Base-by-base conservation (phyloP, 139 green algal species). In the Trebouxia sp. region DNA sequence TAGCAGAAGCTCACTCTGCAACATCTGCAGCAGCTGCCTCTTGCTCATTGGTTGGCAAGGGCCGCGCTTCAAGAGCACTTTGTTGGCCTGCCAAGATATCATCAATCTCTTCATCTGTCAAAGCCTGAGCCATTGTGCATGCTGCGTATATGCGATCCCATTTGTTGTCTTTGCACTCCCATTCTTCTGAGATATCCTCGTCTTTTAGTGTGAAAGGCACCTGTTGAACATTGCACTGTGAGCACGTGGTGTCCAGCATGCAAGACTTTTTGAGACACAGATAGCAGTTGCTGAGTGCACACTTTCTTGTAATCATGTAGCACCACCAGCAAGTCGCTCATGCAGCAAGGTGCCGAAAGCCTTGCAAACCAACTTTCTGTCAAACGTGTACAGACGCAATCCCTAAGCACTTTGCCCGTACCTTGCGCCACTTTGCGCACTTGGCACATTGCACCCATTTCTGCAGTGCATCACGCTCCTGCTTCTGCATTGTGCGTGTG, bases 371-470 rank as follows among this genome's bases (percentile, higher is more conserved):
- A 58, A 22, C 20, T 22, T 22, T 28, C 2, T 3, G 50, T 58
- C 20, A 28, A 28, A n/a, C 9, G 7, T 30, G 8, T 39, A 17
- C 24, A 15, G 11, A 17, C 32, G 28, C 65, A 39, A 32, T n/a
- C 7, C 30, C 17, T 20, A 10, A 28, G 67, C 28, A 26, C 50
- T 20, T 28, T 12, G 14, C 6, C 7, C 81, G 14, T 55, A 94
- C 92, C 89, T 94, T 93, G 38, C 93, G 88, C 93, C 93, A 97
- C 80, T 94, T 94, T 62, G 87, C 85, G 80, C 93, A 97, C 26
- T 75, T 82, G 65, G 66, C 84, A 84, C 93, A 97, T 70, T 97
- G 93, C 12, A 97, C 91, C 93, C 93, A 97, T 83, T 97, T 97
- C 65, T 96, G 90, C 75, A 91, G 45, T 3, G 58, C 58, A 69